Evolutionary conservation across 495 filamentous ascomycete genomes (phyloP), one percentile per base, ranked within the genome.

Genomic region (Penicillium robsamsonii): DNA sequence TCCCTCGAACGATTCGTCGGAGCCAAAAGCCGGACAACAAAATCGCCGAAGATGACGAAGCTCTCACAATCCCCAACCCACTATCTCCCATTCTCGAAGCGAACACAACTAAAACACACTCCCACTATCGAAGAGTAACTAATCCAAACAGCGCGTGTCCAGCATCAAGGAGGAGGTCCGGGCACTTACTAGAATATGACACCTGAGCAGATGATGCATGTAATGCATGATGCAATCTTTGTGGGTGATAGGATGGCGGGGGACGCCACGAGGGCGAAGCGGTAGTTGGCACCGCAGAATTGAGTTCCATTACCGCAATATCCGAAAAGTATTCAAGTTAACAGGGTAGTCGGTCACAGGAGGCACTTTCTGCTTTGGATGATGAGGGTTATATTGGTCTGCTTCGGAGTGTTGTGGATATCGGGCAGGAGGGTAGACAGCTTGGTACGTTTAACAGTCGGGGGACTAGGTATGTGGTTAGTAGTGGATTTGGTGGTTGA

Each of bases 321-420:
- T n/a, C n/a, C n/a, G n/a, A n/a, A n/a, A n/a, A n/a, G n/a, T n/a
- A n/a, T n/a, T n/a, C n/a, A n/a, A n/a, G n/a, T n/a, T n/a, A n/a
- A n/a, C n/a, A n/a, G n/a, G n/a, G n/a, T n/a, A n/a, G n/a, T n/a
- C n/a, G n/a, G n/a, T n/a, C n/a, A n/a, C 66, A 65, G 42, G 65
- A 66, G 63, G 68, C 61, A 7, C 51, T 68, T 12, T 63, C 57
- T 49, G 61, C 56, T 12, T 31, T 70, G 20, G 66, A 68, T 50
- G 63, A 67, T 22, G 63, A 68, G 42, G 65, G 65, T 2, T 70
- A 63, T 53, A 37, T 70, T 8, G 50, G 56, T 41, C 54, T 67
- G 8, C 25, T 25, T 1, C 46, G 43, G 50, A 56, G 40, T n/a
- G 50, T 62, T 3, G 13, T 27, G 8, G 50, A 61, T 17, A 57